Conservation (phyloP, 163 green algal genomes). For the Scenedesmus sp. region DNA sequence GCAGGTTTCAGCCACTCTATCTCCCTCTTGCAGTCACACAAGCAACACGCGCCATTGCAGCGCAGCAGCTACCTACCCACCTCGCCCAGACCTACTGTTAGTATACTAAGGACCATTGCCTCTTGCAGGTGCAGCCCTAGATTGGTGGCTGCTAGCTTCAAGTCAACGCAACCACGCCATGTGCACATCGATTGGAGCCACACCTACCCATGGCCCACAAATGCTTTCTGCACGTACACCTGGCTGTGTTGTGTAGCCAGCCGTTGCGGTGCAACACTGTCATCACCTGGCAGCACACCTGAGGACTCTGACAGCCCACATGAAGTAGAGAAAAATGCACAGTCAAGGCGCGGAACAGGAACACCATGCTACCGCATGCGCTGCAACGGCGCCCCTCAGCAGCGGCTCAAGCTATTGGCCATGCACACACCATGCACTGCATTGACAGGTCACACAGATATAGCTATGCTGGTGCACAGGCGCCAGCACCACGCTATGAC, state of each 20-base stretch:
- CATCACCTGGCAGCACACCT: neutral
- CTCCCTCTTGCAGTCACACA: neutral
- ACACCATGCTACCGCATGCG: neutral
- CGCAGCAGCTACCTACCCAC: constrained; percentile 1
- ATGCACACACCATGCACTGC: neutral
- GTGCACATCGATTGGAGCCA: no score
- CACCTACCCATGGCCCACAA: no score
- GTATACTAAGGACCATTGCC: no score
- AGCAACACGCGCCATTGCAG: neutral
- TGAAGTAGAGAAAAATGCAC: neutral
- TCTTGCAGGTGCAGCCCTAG: neutral
- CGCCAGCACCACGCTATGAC: neutral
- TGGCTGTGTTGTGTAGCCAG: no score
- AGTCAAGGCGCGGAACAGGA: neutral
- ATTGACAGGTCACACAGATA: neutral
- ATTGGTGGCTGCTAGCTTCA: neutral
- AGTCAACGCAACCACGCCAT: no score
- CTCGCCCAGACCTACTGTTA: no score
- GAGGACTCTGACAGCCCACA: no score
- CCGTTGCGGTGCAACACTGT: no score
- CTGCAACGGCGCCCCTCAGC: neutral
- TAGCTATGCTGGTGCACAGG: neutral
- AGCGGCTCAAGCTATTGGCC: neutral
- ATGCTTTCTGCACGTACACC: no score
- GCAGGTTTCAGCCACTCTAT: neutral